Evolutionary conservation across 2,329 filamentous ascomycete genomes (phyloP), one percentile per base, ranked within the genome.

Genomic region (Fusarium concolor): DNA sequence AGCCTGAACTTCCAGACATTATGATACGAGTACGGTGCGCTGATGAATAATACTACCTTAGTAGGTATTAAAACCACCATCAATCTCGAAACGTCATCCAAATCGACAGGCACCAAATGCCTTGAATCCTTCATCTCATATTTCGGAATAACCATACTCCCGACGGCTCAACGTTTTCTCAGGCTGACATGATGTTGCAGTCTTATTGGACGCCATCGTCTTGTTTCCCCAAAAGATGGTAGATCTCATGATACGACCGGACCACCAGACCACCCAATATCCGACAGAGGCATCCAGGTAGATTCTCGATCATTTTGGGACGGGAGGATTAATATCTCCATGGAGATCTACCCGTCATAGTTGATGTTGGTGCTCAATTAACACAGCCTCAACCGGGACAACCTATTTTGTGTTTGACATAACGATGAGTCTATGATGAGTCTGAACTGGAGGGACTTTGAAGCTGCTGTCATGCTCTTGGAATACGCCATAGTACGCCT

Each of bases 181-280:
- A 52, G 45, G 46, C 42, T 56, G 29, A 64, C 46, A 39, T n/a
- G 42, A 49, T 44, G 43, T 38, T 22, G 18, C 37, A 18, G 29
- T 38, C 37, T 66, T 33, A 66, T 68, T 68, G 65, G 65, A 39
- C 43, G 18, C 31, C 43, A 49, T 46, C 10, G 39, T 57, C 57
- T 50, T 43, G 33, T 54, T 52, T 44, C 33, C 35, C 18, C 41
- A 45, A 60, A 39, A 37, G 28, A 39, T 10, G 41, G 45, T 50
- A 68, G 56, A 68, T 62, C 60, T 68, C 56, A 68, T 67, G 65
- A 58, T 67, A 58, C 56, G 61, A 68, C 67, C 65, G 65, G 65
- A 55, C 65, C 51, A 66, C 24, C 49, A 44, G 28, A 52, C 49
- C 49, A 44, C 37, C 44, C 29, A 54, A 62, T 62, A 53, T 51